Percentiles rank a stretch among this genome's conserved stretches.
Evolutionary conservation across 2,329 filamentous ascomycete species (phyloP).

Genomic region (Microdochium bolleyi): DNA sequence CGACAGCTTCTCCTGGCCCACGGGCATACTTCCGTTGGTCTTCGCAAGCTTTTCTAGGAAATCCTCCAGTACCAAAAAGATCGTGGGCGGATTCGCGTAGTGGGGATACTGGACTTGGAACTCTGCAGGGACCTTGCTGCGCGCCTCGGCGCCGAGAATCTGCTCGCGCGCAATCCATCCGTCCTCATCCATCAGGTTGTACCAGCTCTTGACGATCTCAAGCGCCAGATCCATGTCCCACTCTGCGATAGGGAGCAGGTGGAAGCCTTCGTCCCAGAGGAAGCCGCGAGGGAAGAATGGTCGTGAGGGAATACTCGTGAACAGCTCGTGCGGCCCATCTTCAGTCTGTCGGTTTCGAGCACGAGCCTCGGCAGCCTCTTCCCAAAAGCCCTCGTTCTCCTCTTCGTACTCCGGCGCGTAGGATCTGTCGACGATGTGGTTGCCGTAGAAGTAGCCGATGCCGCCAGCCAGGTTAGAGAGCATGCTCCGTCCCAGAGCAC

Average conservation of each 20-base stretch:
- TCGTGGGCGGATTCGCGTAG: slow-evolving; percentile 92
- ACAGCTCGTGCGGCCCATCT: slow-evolving; percentile 82
- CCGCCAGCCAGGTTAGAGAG: slow-evolving; percentile 92
- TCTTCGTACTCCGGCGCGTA: slow-evolving; percentile 92
- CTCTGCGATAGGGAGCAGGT: slow-evolving; percentile 81
- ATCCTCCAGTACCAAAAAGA: slow-evolving; percentile 80
- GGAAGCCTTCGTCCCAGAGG: slow-evolving; percentile 97
- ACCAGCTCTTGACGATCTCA: slow-evolving; percentile 92
- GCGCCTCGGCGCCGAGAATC: slow-evolving; percentile 83
- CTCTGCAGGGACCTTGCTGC: slow-evolving; percentile 87
- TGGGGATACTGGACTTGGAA: slow-evolving; percentile 96
- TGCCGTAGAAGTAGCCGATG: slow-evolving; percentile 90
- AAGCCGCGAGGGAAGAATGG: slow-evolving; percentile 97
- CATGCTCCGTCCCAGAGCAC: slow-evolving; percentile 77
- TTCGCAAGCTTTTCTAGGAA: slow-evolving; percentile 72
- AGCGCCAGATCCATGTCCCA: slow-evolving; percentile 87
- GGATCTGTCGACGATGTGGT: slow-evolving; percentile 82
- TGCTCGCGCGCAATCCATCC: slow-evolving; percentile 97
- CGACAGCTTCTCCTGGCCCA: slow-evolving; percentile 33
- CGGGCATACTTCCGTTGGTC: slow-evolving; percentile 36
- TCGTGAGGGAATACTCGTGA: slow-evolving; percentile 82
- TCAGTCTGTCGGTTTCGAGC: slow-evolving; percentile 57
- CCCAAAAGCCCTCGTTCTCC: slow-evolving; percentile 92
- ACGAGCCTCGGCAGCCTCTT: slow-evolving; percentile 76
- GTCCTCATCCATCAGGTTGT: slow-evolving; percentile 90